Evolutionary conservation across 2,329 filamentous ascomycete species (phyloP).

Genomic region (Chaetomium olivaceum): DNA sequence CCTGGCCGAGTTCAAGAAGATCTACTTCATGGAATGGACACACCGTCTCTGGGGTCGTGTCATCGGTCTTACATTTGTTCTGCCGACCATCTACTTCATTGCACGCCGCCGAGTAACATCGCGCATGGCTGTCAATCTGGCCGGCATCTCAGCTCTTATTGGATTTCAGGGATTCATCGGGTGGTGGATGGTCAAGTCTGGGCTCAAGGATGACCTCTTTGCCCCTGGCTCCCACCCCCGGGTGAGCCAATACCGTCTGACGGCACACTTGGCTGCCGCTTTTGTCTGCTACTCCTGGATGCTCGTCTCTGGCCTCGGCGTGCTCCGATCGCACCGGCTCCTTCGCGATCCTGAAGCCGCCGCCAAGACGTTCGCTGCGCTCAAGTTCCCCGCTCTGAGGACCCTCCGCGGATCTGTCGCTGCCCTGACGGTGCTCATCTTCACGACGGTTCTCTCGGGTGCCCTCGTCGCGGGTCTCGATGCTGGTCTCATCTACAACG

Average conservation of each 20-base stretch:
- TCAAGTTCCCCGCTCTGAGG: slow-evolving; percentile 67
- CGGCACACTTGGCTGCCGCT: slow-evolving; percentile 84
- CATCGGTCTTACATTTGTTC: slow-evolving; percentile 84
- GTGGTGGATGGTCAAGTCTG: slow-evolving; percentile 99
- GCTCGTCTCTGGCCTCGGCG: slow-evolving; percentile 82
- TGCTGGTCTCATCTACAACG: slow-evolving; percentile 96
- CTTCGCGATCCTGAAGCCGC: slow-evolving; percentile 66
- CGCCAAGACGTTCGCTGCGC: slow-evolving; percentile 58
- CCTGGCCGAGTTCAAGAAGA: slow-evolving; percentile 92
- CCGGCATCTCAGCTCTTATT: slow-evolving; percentile 84
- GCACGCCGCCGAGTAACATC: slow-evolving; percentile 74
- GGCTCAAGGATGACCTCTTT: slow-evolving; percentile 93
- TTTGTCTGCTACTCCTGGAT: slow-evolving; percentile 94
- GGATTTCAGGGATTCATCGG: slow-evolving; percentile 94
- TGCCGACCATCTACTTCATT: slow-evolving; percentile 88
- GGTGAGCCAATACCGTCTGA: slow-evolving; percentile 90
- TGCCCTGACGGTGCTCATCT: slow-evolving; percentile 73
- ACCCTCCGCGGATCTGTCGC: slow-evolving; percentile 73
- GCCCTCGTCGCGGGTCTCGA: slow-evolving; percentile 93
- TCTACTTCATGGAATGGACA: slow-evolving; percentile 99
- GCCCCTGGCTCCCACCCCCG: slow-evolving; percentile 86
- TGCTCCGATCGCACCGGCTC: slow-evolving; percentile 75
- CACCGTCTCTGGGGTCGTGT: slow-evolving; percentile 93
- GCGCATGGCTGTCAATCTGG: slow-evolving; percentile 73
- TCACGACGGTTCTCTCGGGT: slow-evolving; percentile 89